These are phyloP conservation scores for Yarrowia sp. DNA, from an alignment of 805 yeast species.

Conservation along the genomic window DNA sequence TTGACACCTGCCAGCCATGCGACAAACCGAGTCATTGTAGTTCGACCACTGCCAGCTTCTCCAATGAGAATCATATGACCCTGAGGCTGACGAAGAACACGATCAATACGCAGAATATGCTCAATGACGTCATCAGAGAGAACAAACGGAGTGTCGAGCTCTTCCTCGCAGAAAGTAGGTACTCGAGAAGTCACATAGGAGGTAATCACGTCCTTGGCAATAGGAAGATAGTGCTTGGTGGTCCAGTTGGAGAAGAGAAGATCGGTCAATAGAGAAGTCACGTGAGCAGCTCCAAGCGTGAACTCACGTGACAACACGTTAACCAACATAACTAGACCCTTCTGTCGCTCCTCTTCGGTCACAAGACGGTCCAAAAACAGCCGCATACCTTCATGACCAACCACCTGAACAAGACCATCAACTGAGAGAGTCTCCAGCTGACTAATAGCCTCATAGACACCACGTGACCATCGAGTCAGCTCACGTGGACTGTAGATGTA, in stretches of 20 bases:
- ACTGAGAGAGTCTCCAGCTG: slow-evolving; percentile 43
- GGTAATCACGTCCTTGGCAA: slow-evolving; percentile 47
- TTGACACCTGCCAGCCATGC: slow-evolving; percentile 86
- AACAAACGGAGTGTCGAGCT: slow-evolving; percentile 56
- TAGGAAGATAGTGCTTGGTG: slow-evolving; percentile 59
- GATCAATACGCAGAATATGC: slow-evolving; percentile 72
- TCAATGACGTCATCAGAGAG: slow-evolving; percentile 70
- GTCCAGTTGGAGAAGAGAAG: slow-evolving; percentile 76
- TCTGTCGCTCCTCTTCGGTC: slow-evolving; percentile 44
- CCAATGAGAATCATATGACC: slow-evolving; percentile 90
- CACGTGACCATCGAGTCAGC: slow-evolving; percentile 80
- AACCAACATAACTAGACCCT: slow-evolving; percentile 47
- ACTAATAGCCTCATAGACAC: slow-evolving; percentile 56
- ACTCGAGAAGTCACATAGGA: slow-evolving; percentile 63
- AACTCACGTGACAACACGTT: slow-evolving; percentile 38
- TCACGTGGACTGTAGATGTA: slow-evolving; percentile 88
- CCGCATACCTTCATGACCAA: slow-evolving; percentile 80
- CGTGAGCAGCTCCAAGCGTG: slow-evolving; percentile 51
- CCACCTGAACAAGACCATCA: slow-evolving; percentile 54
- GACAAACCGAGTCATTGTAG: slow-evolving; percentile 73
- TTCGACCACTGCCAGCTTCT: slow-evolving; percentile 73
- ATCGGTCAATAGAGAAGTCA: slow-evolving; percentile 46
- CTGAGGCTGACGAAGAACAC: slow-evolving; percentile 79
- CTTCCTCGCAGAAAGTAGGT: slow-evolving; percentile 74
- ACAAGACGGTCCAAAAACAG: slow-evolving; percentile 74